These are phyloP conservation scores for Sclerotiophoma versabilis DNA, from an alignment of 2,329 filamentous ascomycete species.

Conservation along the genomic window DNA sequence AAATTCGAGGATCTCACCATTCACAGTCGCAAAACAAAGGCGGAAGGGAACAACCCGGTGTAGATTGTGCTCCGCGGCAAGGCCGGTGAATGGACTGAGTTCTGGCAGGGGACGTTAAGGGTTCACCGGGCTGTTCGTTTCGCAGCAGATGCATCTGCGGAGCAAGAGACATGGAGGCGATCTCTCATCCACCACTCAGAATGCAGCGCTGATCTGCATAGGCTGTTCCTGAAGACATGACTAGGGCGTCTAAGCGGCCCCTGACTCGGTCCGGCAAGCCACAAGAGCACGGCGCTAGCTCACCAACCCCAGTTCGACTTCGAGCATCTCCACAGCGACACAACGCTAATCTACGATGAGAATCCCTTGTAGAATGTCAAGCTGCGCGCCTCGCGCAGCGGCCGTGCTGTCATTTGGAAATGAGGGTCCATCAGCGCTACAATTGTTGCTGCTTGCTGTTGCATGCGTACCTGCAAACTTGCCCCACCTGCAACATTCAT, in stretches of 20 bases:
- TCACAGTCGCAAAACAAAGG: conserved; percentile 5
- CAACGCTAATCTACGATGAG: conserved; percentile 29
- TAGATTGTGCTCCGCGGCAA: conserved; percentile 4
- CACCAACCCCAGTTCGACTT: conserved; percentile 21
- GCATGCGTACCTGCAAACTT: conserved; percentile 25
- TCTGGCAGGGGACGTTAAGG: conserved; percentile 8
- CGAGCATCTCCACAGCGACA: conserved; percentile 30
- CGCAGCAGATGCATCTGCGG: conserved; percentile 28
- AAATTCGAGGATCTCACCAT: conserved; percentile 5
- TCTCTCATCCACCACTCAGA: conserved; percentile 26
- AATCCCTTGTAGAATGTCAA: conserved; percentile 28
- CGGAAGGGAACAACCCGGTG: neutral
- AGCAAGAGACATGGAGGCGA: conserved; percentile 22
- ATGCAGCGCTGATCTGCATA: conserved; percentile 26
- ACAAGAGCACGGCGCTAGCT: conserved; percentile 27
- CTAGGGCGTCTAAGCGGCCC: conserved; percentile 16
- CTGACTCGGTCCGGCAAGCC: conserved; percentile 41
- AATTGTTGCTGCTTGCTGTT: conserved; percentile 1
- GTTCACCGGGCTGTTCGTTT: conserved; percentile 24
- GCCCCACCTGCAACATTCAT: conserved; percentile 14
- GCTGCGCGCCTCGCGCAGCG: conserved; percentile 17
- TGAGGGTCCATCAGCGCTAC: conserved; percentile 28
- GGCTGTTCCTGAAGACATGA: conserved; percentile 28
- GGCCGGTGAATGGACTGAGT: neutral
- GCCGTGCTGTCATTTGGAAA: conserved; percentile 32